Conservation (phyloP, 352 stramenopile species). For the Thalassiosira pacifica region DNA sequence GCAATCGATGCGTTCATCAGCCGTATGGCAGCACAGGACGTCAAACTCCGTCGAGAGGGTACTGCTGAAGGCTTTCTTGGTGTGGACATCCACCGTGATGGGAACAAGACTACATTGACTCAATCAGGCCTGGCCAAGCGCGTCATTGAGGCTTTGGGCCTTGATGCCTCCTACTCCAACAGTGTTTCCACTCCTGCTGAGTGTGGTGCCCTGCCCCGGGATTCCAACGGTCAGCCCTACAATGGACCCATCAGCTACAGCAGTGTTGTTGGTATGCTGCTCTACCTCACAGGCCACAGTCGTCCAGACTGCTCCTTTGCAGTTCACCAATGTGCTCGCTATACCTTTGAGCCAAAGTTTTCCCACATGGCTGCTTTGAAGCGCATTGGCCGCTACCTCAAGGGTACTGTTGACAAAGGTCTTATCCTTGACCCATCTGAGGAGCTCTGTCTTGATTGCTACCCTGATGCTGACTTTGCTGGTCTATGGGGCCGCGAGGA, state of each 20-base stretch:
- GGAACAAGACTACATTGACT: conserved; percentile 43
- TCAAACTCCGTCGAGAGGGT: conserved; percentile 57
- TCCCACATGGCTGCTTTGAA: conserved; percentile 1
- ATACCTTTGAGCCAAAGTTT: conserved; percentile 17
- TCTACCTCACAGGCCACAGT: conserved; percentile 9
- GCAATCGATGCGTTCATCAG: conserved; percentile 54
- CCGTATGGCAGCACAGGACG: conserved; percentile 20
- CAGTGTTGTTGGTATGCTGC: conserved; percentile 17
- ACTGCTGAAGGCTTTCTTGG: conserved; percentile 64
- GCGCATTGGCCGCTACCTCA: background rate
- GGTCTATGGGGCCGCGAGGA: conserved; percentile 18
- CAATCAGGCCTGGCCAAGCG: conserved; percentile 51
- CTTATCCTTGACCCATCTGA: conserved; percentile 5
- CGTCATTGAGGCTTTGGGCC: conserved; percentile 45
- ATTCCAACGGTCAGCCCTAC: background rate
- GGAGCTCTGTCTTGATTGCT: conserved; percentile 6
- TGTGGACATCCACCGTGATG: conserved; percentile 50
- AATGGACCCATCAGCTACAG: conserved; percentile 14
- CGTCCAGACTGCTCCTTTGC: conserved; percentile 15
- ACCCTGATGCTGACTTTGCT: conserved; percentile 21
- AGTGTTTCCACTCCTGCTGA: background rate
- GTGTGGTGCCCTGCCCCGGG: background rate
- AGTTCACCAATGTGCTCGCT: conserved; percentile 1
- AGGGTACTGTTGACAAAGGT: background rate
- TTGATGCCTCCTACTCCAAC: background rate